Conservation (phyloP, 2,329 filamentous ascomycete genomes). For the Karstenula rhodostoma region DNA sequence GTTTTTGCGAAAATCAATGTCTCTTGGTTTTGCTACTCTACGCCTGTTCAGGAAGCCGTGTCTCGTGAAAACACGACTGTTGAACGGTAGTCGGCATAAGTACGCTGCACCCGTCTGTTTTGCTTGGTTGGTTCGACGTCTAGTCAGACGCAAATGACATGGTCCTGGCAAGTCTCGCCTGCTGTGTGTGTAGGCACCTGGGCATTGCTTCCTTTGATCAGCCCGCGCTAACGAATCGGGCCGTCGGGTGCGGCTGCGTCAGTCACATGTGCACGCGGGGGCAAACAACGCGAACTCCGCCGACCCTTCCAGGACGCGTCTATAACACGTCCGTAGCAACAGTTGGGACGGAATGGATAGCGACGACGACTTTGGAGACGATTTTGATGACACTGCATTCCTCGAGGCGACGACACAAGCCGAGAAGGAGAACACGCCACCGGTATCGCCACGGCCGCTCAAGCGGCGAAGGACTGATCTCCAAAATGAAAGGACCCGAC, state of each 20-base stretch:
- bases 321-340: conserved; percentile 19
- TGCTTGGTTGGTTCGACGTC: background rate
- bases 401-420: conserved; percentile 66
- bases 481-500: conserved; percentile 31
- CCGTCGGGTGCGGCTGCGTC: conserved; percentile 30
- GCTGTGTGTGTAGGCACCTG: background rate
- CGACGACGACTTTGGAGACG: conserved; percentile 71
- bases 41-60: background rate
- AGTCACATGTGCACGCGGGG: conserved; percentile 2
- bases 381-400: conserved; percentile 72
- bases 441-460: conserved; percentile 43
- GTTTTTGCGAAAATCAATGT: conserved; percentile 7
- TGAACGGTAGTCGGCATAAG: background rate
- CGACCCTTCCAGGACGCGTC: background rate
- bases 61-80: background rate
- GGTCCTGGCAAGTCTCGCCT: background rate
- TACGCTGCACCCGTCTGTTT: background rate
- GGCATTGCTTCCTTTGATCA: conserved; percentile 17
- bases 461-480: conserved; percentile 47
- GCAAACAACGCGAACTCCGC: conserved; percentile 14
- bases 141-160: background rate
- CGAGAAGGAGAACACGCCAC: conserved; percentile 41
- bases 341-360: conserved; percentile 31
- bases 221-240: conserved; percentile 34
- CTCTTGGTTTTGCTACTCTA: background rate